Base-by-base conservation (phyloP, 306 rosid species). In the Arachis hypogaea region DNA sequence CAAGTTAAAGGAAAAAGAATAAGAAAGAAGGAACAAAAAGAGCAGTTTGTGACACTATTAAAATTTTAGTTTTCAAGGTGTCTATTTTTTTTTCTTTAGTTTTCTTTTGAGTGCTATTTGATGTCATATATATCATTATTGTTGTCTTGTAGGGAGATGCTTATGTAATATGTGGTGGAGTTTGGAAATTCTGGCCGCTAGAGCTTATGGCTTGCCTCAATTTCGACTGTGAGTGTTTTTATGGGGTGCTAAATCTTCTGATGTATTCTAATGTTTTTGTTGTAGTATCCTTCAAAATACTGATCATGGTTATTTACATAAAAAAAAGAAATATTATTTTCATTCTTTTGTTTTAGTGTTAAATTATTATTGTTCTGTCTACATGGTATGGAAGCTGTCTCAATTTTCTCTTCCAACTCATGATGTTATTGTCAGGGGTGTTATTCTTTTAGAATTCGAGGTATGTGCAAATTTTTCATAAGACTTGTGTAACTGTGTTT, bases 161-260 rank as follows among this genome's bases (percentile, higher is more conserved):
- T 14, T 14, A 14, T 14, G 14, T 14, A 14, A 14, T 14, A 14
- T 14, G 14, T 14, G 14, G 14, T 14, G 14, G 14, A 14, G 14
- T 14, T 14, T 14, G 14, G 14, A 14, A 14, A 93, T 82, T 59
- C 84, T 93, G 66, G 96, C 97, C 54, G 97, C 98, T 1, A 96
- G 98, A 66, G 84, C 93, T 11, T 93, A 87, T 56, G 98, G 97
- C 11, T 93, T 93, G 67, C 96, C 98, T 16, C 98, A 90, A 50
- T 93, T 93, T 82, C 92, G 97, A 46, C 59, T 90, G 74, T 96
- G 98, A 29, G 92, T 90, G 16, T 93, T 93, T 82, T 59, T 93
- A 45, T 93, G 97, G 96, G 98, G 90, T 9, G 97, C 96, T 14
- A 82, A 66, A 68, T 92, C 96, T 59, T 80, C 77, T 44, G 89